Base-by-base conservation (phyloP, 2,329 filamentous ascomycete species). In the Alternaria sp. region DNA sequence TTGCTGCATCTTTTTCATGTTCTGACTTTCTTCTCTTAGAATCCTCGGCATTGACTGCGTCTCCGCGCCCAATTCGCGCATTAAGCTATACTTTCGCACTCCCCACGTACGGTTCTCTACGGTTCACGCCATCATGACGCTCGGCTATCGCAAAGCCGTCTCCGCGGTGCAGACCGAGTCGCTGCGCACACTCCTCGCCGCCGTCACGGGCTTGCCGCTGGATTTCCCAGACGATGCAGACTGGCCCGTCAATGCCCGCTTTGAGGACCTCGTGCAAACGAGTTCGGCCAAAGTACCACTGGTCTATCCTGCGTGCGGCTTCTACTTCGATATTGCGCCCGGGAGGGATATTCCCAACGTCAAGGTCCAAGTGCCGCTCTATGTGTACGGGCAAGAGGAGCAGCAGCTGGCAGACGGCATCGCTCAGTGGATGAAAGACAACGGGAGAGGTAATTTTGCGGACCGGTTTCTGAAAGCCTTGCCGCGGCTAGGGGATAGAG, bases 271-370 rank as follows among this genome's bases (percentile, higher is more conserved):
- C 14, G 54, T 41, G 28, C 11, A 45, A 6, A 28, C 26, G 29
- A 17, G n/a, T 2, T 17, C 29, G n/a, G 44, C 44, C n/a, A 29
- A 54, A 39, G 56, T 60, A 26, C 61, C 66, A 5, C 67, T 58
- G 41, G 4, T 69, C 7, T 72, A 68, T 52, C 36, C 36, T 10
- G 36, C 36, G 36, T 39, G 36, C 17, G 36, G 36, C 5, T 39
- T 39, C 17, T 71, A 66, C 55, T 70, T 72, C 36, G 70, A 71
- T 44, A 66, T 72, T 23, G 61, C 59, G 1, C 65, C 67, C 4
- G 58, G 61, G 1, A 50, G 26, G 0, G 21, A 36, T 2, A 21
- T 56, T 1, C 70, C 70, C 1, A 65, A 69, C 17, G 52, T 73
- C 52, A 72, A 70, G 55, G 51, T 68, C 39, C 71, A 65, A 51